Percentiles rank a stretch among this genome's conserved stretches.
These are phyloP conservation scores for Sordariomycetes sp. DNA, from an alignment of 2,329 filamentous ascomycete species.

Conservation along the genomic window DNA sequence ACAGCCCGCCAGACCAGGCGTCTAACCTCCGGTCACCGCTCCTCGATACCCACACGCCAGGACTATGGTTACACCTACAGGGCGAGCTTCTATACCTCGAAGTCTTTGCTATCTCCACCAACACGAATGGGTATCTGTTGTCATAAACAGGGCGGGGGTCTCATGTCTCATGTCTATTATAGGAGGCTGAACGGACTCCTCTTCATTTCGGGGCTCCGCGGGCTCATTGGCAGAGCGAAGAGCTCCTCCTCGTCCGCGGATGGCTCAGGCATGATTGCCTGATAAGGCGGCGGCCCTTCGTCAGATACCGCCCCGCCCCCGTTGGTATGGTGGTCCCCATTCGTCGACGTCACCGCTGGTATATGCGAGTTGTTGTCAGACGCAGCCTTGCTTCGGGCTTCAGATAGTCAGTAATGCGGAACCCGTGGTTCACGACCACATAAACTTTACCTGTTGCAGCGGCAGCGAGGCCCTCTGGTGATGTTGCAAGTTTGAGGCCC, in stretches of 20 bases:
- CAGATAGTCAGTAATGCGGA: neutral
- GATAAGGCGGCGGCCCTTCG: conserved; percentile 11
- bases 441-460: neutral
- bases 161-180: conserved; percentile 8
- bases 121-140: neutral
- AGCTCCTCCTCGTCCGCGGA: conserved; percentile 59
- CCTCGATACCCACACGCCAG: too few relatives aligned
- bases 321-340: neutral
- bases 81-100: too few relatives aligned
- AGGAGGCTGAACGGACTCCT: conserved; percentile 66
- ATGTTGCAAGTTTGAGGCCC: conserved; percentile 66
- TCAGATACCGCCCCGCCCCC: neutral
- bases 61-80: too few relatives aligned
- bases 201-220: conserved; percentile 74
- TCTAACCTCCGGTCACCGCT: too few relatives aligned
- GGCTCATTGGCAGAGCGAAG: conserved; percentile 80
- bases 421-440: neutral
- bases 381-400: conserved; percentile 12
- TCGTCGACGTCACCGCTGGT: neutral
- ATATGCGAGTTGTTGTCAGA: neutral
- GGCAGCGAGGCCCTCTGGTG: neutral
- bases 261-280: conserved; percentile 22
- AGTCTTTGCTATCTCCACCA: neutral
- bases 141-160: neutral
- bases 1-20: neutral